Evolutionary conservation across 73 alveolate species (phyloP).

Genomic region (Symbiodinium natans): DNA sequence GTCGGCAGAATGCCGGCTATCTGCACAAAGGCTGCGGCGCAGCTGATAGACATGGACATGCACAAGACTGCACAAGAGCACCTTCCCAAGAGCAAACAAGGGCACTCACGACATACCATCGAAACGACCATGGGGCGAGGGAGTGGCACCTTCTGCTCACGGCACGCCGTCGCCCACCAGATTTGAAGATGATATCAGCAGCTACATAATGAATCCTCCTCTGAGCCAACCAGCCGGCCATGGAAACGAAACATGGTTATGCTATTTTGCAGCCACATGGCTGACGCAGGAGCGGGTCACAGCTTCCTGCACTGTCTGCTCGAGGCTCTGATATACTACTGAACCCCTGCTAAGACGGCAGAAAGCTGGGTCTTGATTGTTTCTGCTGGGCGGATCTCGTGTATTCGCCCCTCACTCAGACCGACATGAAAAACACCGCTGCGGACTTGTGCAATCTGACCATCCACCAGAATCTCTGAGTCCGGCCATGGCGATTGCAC

Average conservation of each 20-base stretch:
- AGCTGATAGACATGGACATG: no score
- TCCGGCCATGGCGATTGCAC: constrained; percentile 84
- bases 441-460: background rate
- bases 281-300: no score
- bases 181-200: background rate
- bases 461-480: constrained; percentile 30
- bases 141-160: background rate
- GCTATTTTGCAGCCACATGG: no score
- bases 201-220: background rate
- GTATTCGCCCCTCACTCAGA: constrained; percentile 37
- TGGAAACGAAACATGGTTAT: background rate
- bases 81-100: no score
- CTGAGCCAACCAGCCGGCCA: background rate
- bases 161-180: background rate
- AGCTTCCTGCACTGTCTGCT: no score
- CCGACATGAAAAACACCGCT: constrained; percentile 19
- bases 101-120: no score
- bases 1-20: background rate
- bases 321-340: no score
- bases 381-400: background rate
- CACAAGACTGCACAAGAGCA: no score
- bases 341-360: no score
- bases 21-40: background rate
- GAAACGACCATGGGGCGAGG: no score
- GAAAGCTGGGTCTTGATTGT: background rate